Base-by-base conservation (phyloP, 495 filamentous ascomycete genomes). In the Neurospora pannonica region DNA sequence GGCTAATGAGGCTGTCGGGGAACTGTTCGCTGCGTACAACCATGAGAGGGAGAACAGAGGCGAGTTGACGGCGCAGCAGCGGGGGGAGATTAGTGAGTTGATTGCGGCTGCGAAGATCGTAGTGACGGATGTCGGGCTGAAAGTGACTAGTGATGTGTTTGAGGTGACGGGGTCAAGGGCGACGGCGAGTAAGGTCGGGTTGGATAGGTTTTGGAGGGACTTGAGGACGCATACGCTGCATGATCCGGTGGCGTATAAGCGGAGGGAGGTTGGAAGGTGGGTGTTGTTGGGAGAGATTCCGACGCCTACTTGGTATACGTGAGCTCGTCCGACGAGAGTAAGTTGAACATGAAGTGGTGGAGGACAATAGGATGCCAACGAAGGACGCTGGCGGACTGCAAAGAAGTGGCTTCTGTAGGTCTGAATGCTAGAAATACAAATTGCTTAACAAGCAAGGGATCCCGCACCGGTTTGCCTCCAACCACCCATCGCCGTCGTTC, bases 171-270 rank as follows among this genome's bases (percentile, higher is more conserved):
- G 88, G 1, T 82, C 87, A 2, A 80, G 86, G 72, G 85, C 88
- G 7, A 90, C 88, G 15, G 81, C 84, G 2, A 78, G 78, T 38
- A 89, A 85, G 76, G 85, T 88, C 0, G 88, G 88, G 0, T 79
- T 91, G 71, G 89, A 90, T 80, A 80, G 89, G 39, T 90, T 88
- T 78, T 90, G 88, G 87, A 80, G 89, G 71, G 88, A 90, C 75
- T 78, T 89, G 17, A 78, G 89, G n/a, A 88, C 87, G 24, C 89
- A 91, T 78, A 87, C 83, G 0, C 77, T 90, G 76, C 89, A 91
- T 81, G 89, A 91, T 78, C 89, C 89, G 4, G 87, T 90, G 38
- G 86, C 87, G 48, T 90, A 90, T 75, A 90, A 90, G 85, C 86
- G 88, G 70, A 79, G 85, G 71, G 88, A 90, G 81, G 71, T 90